A percentile compares a stretch with the other conserved stretches of the same genome.
These are phyloP conservation scores for Clathrus columnatus DNA, from an alignment of 768 basidiomycete genomes.

Conservation along the genomic window DNA sequence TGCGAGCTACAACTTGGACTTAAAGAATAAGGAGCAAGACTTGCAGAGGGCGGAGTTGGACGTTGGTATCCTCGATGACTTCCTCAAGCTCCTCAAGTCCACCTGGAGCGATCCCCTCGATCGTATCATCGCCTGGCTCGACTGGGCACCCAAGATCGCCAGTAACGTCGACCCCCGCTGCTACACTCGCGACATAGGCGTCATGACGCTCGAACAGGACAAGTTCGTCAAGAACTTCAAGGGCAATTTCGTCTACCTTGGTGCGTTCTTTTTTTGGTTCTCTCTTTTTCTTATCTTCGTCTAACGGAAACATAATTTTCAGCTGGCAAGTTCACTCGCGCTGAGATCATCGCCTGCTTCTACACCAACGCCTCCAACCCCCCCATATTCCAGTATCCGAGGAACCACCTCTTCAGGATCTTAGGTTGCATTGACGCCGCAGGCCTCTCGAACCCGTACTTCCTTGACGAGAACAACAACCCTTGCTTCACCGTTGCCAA, in stretches of 20 bases:
- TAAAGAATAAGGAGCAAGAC: neutral
- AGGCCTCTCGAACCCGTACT: slow-evolving; percentile 11
- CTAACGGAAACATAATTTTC: slow-evolving; percentile 1
- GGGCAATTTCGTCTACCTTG: slow-evolving; percentile 11
- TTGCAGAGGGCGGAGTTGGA: neutral
- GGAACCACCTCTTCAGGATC: slow-evolving; percentile 11
- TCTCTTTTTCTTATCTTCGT: neutral
- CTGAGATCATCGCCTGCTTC: slow-evolving; percentile 3
- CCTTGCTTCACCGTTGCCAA: slow-evolving; percentile 13
- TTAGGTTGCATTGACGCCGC: slow-evolving; percentile 8
- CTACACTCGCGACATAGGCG: slow-evolving; percentile 22
- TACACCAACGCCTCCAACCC: slow-evolving; percentile 11
- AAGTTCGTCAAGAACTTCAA: slow-evolving; percentile 17
- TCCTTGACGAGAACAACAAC: slow-evolving; percentile 12
- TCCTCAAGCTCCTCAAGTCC: slow-evolving; percentile 4
- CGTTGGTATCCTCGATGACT: neutral
- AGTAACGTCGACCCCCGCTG: slow-evolving; percentile 15
- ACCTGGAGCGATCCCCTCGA: slow-evolving; percentile 10
- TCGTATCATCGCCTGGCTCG: slow-evolving; percentile 18
- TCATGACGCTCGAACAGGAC: slow-evolving; percentile 18
- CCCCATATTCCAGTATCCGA: slow-evolving; percentile 8
- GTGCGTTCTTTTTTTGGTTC: slow-evolving; percentile 3
- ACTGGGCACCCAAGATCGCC: slow-evolving; percentile 22
- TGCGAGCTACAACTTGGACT: neutral
- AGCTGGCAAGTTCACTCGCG: slow-evolving; percentile 7